phyloP scores from a whole-genome alignment of 2,329 filamentous ascomycete species.

The Cryphonectria parasitica region DNA sequence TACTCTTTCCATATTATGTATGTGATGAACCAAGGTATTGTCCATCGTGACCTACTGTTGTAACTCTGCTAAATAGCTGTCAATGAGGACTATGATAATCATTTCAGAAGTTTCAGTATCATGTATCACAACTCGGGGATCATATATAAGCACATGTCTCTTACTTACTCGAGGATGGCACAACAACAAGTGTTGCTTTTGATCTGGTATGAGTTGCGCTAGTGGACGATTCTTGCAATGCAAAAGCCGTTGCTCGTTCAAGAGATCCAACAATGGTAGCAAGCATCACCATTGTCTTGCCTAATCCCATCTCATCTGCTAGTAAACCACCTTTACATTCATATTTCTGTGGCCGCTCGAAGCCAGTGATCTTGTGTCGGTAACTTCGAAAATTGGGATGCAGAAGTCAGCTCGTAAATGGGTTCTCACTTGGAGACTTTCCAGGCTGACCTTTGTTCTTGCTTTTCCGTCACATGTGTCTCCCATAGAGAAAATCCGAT shows the following conservation, averaged over 20 bases:
- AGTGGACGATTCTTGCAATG: not conserved
- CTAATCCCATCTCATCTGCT: slow-evolving; percentile 34
- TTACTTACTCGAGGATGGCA: slow-evolving; percentile 12
- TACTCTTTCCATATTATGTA: not conserved
- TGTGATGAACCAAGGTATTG: too few species aligned
- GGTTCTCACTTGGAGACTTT: not conserved
- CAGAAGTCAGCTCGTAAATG: not conserved
- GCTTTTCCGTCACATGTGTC: not conserved
- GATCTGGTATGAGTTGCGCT: not conserved
- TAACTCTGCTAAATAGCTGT: slow-evolving; percentile 10
- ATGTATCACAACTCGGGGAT: not conserved
- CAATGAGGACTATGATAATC: not conserved
- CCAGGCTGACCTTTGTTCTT: not conserved
- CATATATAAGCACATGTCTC: accelerated
- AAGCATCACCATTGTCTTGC: slow-evolving; percentile 34
- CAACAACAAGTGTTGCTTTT: slow-evolving; percentile 9
- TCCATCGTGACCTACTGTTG: not conserved
- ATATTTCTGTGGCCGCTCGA: slow-evolving; percentile 10
- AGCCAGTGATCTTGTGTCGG: slow-evolving; percentile 10
- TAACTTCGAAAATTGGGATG: not conserved
- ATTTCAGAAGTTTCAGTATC: not conserved
- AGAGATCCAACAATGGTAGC: slow-evolving; percentile 28
- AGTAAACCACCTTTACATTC: slow-evolving; percentile 32
- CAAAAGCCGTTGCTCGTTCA: slow-evolving; percentile 30
- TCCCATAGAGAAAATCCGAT: not conserved